Evolutionary conservation across 2,329 filamentous ascomycete genomes (phyloP).

Genomic region (Aspergillus sergii): DNA sequence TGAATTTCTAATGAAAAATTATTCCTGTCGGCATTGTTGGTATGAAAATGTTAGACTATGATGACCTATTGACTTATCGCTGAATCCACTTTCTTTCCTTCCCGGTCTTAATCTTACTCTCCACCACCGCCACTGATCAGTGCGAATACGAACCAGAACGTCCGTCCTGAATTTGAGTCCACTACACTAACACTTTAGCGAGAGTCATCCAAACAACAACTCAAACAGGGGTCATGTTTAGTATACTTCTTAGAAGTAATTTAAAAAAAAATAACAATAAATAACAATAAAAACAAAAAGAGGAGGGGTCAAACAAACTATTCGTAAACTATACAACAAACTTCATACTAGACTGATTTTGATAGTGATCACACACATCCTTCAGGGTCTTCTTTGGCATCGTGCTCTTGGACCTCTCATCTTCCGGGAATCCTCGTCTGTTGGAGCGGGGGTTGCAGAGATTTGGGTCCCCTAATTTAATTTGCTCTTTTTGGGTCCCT

Average conservation of each 20-base stretch:
- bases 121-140: not conserved
- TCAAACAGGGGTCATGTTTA: no score
- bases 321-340: not conserved
- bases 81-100: not conserved
- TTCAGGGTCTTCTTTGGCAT: not conserved
- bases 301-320: not conserved
- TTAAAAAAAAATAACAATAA: not conserved
- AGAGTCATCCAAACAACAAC: not conserved
- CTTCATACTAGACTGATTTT: constrained; percentile 4
- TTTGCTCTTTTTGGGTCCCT: not conserved
- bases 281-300: not conserved
- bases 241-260: not conserved
- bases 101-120: constrained; percentile 3
- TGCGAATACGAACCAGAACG: constrained; percentile 1
- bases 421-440: not conserved
- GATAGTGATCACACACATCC: not conserved
- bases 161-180: not conserved
- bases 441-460: not conserved
- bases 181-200: not conserved
- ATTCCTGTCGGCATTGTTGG: constrained; percentile 3
- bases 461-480: not conserved
- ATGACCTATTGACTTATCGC: constrained; percentile 3
- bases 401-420: constrained; percentile 1
- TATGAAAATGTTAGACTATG: not conserved
- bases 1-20: not conserved